A percentile compares a stretch with the other conserved stretches of the same genome.
Conservation (phyloP, 2,329 filamentous ascomycete species). For the Chaetomium strumarium region DNA sequence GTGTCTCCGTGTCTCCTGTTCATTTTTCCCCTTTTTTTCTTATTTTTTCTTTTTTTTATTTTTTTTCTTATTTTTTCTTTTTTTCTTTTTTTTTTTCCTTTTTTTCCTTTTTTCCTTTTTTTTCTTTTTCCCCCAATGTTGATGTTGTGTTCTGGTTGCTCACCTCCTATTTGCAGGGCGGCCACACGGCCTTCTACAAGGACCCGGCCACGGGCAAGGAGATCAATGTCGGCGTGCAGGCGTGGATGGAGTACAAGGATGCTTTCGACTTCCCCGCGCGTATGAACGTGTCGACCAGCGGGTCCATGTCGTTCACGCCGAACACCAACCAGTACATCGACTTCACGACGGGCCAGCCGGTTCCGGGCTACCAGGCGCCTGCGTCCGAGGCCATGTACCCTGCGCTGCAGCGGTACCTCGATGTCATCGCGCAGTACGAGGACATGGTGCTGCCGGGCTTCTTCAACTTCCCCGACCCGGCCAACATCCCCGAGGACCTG, state of each 20-base stretch:
- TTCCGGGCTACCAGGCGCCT: constrained; percentile 13
- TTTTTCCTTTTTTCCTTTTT: too few species aligned
- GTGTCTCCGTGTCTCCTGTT: too few species aligned
- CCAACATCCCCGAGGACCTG: constrained; percentile 21
- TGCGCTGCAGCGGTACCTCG: constrained; percentile 16
- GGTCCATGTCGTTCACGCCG: constrained; percentile 4
- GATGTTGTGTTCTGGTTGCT: not conserved
- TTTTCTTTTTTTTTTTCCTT: too few species aligned
- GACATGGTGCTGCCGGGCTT: constrained; percentile 22
- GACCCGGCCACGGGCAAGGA: constrained; percentile 13
- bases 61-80: too few species aligned
- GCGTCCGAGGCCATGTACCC: not conserved
- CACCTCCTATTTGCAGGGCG: constrained; percentile 17
- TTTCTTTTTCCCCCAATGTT: too few species aligned
- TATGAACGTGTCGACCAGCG: constrained; percentile 16
- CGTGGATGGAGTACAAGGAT: constrained; percentile 20
- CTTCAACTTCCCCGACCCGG: constrained; percentile 20
- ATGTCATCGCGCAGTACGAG: constrained; percentile 16
- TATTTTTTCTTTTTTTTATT: too few species aligned
- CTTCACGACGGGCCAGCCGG: constrained; percentile 16
- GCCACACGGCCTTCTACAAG: constrained; percentile 20
- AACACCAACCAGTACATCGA: constrained; percentile 16
- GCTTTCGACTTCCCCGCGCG: constrained; percentile 20
- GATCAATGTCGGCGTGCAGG: constrained; percentile 21
- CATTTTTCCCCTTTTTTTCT: too few species aligned